Conservation (phyloP, 495 filamentous ascomycete genomes). For the Lindgomyces ingoldianus region DNA sequence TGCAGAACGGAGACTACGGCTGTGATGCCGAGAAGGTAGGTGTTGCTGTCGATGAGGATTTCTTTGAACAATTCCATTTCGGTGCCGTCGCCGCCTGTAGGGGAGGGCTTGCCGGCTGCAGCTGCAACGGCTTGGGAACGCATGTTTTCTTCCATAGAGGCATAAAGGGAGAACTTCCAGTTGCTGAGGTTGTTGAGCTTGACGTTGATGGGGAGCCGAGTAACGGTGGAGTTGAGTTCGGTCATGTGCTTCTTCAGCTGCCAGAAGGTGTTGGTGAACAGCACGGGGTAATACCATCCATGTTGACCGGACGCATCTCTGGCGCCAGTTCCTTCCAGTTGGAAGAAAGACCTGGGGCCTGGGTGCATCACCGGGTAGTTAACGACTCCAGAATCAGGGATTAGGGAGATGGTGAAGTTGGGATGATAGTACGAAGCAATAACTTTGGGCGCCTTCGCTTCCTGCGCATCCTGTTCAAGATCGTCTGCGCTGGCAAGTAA, state of each 20-base stretch:
- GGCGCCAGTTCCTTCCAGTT: slow-evolving; percentile 70
- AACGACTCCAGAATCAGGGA: slow-evolving; percentile 74
- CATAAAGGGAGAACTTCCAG: slow-evolving; percentile 88
- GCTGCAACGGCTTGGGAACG: slow-evolving; percentile 77
- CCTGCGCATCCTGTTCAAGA: slow-evolving; percentile 46
- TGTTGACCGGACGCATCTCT: slow-evolving; percentile 82
- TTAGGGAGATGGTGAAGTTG: slow-evolving; percentile 85
- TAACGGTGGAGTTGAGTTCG: slow-evolving; percentile 88
- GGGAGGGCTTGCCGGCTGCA: slow-evolving; percentile 61
- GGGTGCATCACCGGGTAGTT: slow-evolving; percentile 68
- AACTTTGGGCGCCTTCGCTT: slow-evolving; percentile 63
- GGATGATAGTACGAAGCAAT: slow-evolving; percentile 86
- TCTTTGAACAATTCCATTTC: slow-evolving; percentile 97
- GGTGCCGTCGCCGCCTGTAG: slow-evolving; percentile 69
- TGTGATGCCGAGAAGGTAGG: slow-evolving; percentile 83
- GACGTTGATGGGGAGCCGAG: slow-evolving; percentile 78
- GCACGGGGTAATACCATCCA: slow-evolving; percentile 94
- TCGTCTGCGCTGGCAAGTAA: slow-evolving; percentile 66
- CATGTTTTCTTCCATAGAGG: slow-evolving; percentile 81
- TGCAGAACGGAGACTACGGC: slow-evolving; percentile 82
- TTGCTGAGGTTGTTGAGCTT: slow-evolving; percentile 76
- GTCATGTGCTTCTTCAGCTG: slow-evolving; percentile 89
- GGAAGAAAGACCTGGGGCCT: slow-evolving; percentile 72
- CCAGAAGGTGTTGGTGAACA: slow-evolving; percentile 97
- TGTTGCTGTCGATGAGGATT: slow-evolving; percentile 90